Base-by-base conservation (phyloP, 208 protist species). In the Trypanosoma avium region DNA sequence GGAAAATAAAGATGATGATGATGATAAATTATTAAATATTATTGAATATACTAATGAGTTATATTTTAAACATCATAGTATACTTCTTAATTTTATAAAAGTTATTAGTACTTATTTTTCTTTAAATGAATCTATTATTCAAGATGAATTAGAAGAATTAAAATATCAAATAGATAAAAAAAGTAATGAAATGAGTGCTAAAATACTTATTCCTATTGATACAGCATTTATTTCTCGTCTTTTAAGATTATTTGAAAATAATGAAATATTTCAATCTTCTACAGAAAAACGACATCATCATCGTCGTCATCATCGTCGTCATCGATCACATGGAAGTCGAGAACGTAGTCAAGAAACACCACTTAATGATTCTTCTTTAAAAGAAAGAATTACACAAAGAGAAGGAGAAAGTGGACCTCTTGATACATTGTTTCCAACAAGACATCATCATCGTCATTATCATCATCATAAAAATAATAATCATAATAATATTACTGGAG, bases 181-280 rank as follows among this genome's bases (percentile, higher is more conserved):
- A 36, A 49, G 26, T 1, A 22, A 19, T 13, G 13, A 54, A 3
- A 36, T 78, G 21, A 58, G 30, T n/a, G 26, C 71, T 17, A 46
- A 62, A 19, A 73, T 72, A 38, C 58, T 83, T 19, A 62, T 83
- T 10, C 32, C 62, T 35, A 40, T 63, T 26, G 77, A 83, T 48
- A 75, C 68, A 2, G 67, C 77, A 26, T 57, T 75, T 32, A 15
- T 79, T 15, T 63, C 64, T 43, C 71, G 67, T 29, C 26, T 73
- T 29, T 58, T 43, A 8, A 4, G 8, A 7, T n/a, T 48, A 30
- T 19, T 67, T n/a, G n/a, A n/a, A n/a, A n/a, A n/a, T n/a, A n/a
- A n/a, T n/a, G n/a, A n/a, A n/a, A n/a, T n/a, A n/a, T n/a, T n/a
- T n/a, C n/a, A n/a, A n/a, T n/a, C n/a, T n/a, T n/a, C n/a, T n/a